Evolutionary conservation across 2,329 filamentous ascomycete species (phyloP).

Genomic region (Apiospora rasikravindrae): DNA sequence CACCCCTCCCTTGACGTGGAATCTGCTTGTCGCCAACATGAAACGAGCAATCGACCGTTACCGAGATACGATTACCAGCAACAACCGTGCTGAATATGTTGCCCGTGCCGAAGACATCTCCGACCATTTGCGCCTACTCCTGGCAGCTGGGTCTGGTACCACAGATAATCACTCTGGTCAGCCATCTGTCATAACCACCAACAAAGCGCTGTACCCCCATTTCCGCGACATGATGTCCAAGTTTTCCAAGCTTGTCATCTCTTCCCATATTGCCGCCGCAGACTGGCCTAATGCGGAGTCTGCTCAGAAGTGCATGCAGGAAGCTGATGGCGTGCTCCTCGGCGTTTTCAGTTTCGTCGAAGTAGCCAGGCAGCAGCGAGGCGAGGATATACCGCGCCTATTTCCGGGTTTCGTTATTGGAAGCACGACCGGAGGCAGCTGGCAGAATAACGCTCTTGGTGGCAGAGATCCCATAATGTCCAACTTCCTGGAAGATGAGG

Average conservation of each 20-base stretch:
- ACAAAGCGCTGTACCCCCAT: slow-evolving; percentile 95
- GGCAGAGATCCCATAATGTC: slow-evolving; percentile 75
- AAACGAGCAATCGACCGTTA: slow-evolving; percentile 88
- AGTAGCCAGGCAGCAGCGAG: slow-evolving; percentile 89
- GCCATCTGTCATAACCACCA: slow-evolving; percentile 98
- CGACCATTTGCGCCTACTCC: slow-evolving; percentile 87
- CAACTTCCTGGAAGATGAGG: slow-evolving; percentile 85
- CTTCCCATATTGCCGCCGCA: slow-evolving; percentile 94
- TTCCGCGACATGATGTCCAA: slow-evolving; percentile 99
- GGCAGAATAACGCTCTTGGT: slow-evolving; percentile 75
- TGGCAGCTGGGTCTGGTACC: slow-evolving; percentile 95
- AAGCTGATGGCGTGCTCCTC: slow-evolving; percentile 94
- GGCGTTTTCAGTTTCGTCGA: slow-evolving; percentile 97
- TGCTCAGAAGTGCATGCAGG: slow-evolving; percentile 91
- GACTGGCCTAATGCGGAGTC: slow-evolving; percentile 96
- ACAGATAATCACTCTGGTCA: slow-evolving; percentile 99
- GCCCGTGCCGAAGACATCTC: slow-evolving; percentile 96
- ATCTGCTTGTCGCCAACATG: slow-evolving; percentile 89
- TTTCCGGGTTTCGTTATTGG: slow-evolving; percentile 93
- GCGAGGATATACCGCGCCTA: slow-evolving; percentile 90
- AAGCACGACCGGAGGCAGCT: slow-evolving; percentile 82
- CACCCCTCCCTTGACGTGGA: slow-evolving; percentile 84
- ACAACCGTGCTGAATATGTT: slow-evolving; percentile 88
- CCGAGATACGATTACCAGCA: slow-evolving; percentile 83
- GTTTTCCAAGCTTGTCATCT: slow-evolving; percentile 98